phyloP scores from a whole-genome alignment of 768 basidiomycete species.

The Lactifluus echinatus region DNA sequence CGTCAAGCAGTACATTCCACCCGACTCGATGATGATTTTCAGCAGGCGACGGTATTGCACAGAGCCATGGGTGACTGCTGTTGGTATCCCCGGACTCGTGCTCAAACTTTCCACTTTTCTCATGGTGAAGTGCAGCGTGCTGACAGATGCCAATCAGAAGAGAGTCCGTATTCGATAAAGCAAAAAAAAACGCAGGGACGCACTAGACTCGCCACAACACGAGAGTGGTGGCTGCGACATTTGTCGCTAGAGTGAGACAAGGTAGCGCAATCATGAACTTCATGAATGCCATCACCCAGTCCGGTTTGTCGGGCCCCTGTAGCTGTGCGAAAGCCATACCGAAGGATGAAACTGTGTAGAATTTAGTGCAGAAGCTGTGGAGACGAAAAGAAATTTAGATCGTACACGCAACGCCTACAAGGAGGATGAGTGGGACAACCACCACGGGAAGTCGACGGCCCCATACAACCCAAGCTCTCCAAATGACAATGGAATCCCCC shows the following conservation, averaged over 20 bases:
- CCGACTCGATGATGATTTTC: constrained; percentile 16
- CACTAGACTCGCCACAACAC: constrained; percentile 5
- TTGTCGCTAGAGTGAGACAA: constrained; percentile 11
- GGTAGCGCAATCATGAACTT: constrained; percentile 3
- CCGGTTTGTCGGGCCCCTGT: not conserved
- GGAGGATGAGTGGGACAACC: constrained; percentile 6
- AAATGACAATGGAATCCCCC: constrained; percentile 16
- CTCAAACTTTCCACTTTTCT: not conserved
- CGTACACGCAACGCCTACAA: constrained; percentile 10
- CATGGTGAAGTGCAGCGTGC: not conserved
- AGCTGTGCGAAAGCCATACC: not conserved
- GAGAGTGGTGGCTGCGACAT: constrained; percentile 1
- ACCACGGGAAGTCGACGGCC: constrained; percentile 2
- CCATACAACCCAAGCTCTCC: constrained; percentile 17
- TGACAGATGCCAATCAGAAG: not conserved
- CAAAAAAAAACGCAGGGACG: not conserved
- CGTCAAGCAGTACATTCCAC: constrained; percentile 16
- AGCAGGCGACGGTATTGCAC: constrained; percentile 4
- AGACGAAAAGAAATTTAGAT: not conserved
- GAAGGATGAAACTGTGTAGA: constrained; percentile 3
- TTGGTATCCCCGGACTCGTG: not conserved
- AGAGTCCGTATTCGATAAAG: not conserved
- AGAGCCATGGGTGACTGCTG: not conserved
- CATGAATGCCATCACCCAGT: not conserved
- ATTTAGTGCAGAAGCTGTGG: not conserved